Evolutionary conservation across 176 grass and related monocot species (phyloP).

Genomic region (Eragrostis nindensis): DNA sequence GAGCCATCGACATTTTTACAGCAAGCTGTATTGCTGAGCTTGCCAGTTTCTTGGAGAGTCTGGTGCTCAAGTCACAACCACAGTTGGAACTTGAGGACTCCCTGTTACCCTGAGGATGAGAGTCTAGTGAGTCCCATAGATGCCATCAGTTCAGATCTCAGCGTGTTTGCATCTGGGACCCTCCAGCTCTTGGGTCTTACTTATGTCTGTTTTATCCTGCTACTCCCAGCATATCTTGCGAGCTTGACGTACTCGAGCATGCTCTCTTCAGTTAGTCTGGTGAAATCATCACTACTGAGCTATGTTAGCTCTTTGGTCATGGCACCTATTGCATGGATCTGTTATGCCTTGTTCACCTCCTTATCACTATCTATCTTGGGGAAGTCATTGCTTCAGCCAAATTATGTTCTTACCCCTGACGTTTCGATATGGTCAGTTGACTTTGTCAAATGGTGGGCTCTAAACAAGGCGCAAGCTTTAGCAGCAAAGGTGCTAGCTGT

Average conservation of each 20-base stretch:
- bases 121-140: constrained; percentile 28
- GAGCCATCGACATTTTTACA: constrained; percentile 80
- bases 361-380: constrained; percentile 63
- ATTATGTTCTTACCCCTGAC: constrained; percentile 67
- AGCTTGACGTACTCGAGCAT: constrained; percentile 49
- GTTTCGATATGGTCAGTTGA: constrained; percentile 71
- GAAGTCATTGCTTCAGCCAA: constrained; percentile 69
- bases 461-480: constrained; percentile 63
- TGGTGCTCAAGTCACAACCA: constrained; percentile 49
- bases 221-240: constrained; percentile 65
- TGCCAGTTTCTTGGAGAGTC: constrained; percentile 62
- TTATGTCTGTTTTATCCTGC: constrained; percentile 63
- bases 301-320: constrained; percentile 57
- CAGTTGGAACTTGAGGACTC: constrained; percentile 25
- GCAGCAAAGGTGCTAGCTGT: constrained; percentile 68
- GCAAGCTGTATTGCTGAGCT: constrained; percentile 70
- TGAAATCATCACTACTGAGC: constrained; percentile 39
- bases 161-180: constrained; percentile 47
- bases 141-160: constrained; percentile 23
- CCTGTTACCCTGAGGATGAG: constrained; percentile 39
- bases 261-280: constrained; percentile 35
- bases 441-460: constrained; percentile 83
- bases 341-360: constrained; percentile 58
- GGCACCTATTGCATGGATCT: constrained; percentile 72
- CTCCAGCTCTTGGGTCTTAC: constrained; percentile 59